Conservation (phyloP, 768 basidiomycete species). For the Phallus indusiatus region DNA sequence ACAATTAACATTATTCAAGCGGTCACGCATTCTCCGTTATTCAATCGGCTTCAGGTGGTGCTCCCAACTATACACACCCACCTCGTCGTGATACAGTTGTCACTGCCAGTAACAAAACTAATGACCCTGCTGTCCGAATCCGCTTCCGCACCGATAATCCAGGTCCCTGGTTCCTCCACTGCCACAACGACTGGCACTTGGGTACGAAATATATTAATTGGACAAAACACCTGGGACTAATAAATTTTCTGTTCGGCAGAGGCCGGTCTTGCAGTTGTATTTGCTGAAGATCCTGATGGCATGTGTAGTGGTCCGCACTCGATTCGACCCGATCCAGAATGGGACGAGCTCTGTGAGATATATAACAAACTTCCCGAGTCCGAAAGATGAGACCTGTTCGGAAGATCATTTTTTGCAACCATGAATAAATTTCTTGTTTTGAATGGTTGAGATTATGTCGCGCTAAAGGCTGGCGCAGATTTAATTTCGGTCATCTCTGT, state of each 20-base stretch:
- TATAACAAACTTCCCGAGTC: not conserved
- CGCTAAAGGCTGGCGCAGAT: too few relatives aligned
- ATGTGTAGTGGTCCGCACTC: not conserved
- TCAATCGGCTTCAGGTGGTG: conserved; percentile 21
- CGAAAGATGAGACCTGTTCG: too few relatives aligned
- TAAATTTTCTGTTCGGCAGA: not conserved
- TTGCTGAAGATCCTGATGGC: conserved; percentile 24
- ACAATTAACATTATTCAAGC: not conserved
- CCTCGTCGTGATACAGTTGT: conserved; percentile 8
- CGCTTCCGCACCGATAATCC: conserved; percentile 43
- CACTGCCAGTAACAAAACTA: conserved; percentile 14
- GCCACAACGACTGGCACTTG: conserved; percentile 37
- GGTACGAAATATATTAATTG: conserved; percentile 8
- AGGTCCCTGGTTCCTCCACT: too few relatives aligned
- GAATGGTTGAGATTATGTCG: too few relatives aligned
- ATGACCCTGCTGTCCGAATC: conserved; percentile 33
- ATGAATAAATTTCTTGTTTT: too few relatives aligned
- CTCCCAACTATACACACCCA: conserved; percentile 30
- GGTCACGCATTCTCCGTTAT: conserved; percentile 26
- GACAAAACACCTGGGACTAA: not conserved
- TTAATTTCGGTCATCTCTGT: too few relatives aligned
- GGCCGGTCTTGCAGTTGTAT: conserved; percentile 28
- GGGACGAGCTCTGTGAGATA: not conserved
- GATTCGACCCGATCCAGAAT: not conserved
- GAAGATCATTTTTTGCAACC: too few relatives aligned